Conservation (phyloP, 164 flowering plant genomes). For the Hamamelis virginiana region DNA sequence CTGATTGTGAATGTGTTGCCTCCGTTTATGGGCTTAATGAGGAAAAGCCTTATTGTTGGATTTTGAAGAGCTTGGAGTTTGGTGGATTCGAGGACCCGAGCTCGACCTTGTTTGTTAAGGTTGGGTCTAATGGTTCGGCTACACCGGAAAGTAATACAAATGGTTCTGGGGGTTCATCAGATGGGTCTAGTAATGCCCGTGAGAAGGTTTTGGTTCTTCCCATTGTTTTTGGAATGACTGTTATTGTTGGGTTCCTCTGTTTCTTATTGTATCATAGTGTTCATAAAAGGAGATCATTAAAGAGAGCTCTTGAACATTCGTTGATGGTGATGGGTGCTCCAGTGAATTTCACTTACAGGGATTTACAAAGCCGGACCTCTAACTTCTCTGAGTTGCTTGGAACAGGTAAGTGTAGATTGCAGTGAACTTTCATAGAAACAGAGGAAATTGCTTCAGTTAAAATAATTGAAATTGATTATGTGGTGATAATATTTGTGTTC, state of each 20-base stretch:
- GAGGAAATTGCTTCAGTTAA: not conserved
- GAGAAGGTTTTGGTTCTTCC: conserved; percentile 63
- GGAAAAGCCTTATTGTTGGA: conserved; percentile 86
- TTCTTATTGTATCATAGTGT: conserved; percentile 51
- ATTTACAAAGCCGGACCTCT: conserved; percentile 55
- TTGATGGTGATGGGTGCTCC: conserved; percentile 70
- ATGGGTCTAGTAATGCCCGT: conserved; percentile 13
- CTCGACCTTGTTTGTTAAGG: conserved; percentile 74
- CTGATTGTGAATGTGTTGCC: conserved; percentile 81
- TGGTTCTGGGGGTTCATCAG: conserved; percentile 21
- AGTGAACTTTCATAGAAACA: not conserved
- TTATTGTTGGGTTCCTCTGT: conserved; percentile 58
- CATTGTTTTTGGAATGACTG: conserved; percentile 50
- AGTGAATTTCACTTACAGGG: conserved; percentile 61
- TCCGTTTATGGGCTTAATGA: conserved; percentile 82
- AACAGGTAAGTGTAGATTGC: conserved; percentile 40
- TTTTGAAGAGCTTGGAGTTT: conserved; percentile 66
- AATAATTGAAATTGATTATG: not conserved
- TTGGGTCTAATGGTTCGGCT: conserved; percentile 35
- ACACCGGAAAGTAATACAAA: conserved; percentile 5
- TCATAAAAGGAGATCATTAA: conserved; percentile 36
- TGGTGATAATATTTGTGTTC: not conserved
- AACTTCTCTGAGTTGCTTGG: conserved; percentile 67
- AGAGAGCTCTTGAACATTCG: conserved; percentile 40
- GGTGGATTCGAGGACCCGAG: conserved; percentile 83